Conservation (phyloP, 495 filamentous ascomycete genomes). For the Xylaria intraflava region DNA sequence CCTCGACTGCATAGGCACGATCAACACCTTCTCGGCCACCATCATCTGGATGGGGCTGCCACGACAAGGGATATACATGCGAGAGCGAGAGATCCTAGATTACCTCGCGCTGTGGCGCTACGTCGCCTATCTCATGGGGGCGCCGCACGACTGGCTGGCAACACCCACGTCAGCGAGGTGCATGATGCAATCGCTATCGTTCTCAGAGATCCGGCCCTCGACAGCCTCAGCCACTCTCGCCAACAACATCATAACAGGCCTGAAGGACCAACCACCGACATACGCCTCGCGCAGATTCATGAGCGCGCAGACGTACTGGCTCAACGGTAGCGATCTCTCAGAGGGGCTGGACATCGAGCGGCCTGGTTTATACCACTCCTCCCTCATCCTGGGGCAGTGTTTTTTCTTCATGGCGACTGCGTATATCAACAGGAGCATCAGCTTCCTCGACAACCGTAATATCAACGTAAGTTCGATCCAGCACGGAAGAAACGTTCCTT, state of each 20-base stretch:
- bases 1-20: slow-evolving; percentile 65
- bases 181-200: slow-evolving; percentile 58
- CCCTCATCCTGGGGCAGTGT: slow-evolving; percentile 61
- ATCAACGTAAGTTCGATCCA: slow-evolving; percentile 37
- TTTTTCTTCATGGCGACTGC: slow-evolving; percentile 52
- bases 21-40: slow-evolving; percentile 58
- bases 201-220: slow-evolving; percentile 58
- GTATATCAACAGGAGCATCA: slow-evolving; percentile 50
- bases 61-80: slow-evolving; percentile 62
- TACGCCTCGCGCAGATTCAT: slow-evolving; percentile 58
- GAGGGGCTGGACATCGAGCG: slow-evolving; percentile 54
- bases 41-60: slow-evolving; percentile 65
- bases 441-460: slow-evolving; percentile 51
- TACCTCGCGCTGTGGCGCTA: slow-evolving; percentile 74
- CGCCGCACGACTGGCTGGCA: slow-evolving; percentile 52
- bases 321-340: slow-evolving; percentile 59
- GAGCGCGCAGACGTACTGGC: slow-evolving; percentile 57
- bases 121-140: slow-evolving; percentile 64
- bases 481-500: too few species aligned
- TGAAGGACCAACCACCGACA: slow-evolving; percentile 56
- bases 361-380: slow-evolving; percentile 50
- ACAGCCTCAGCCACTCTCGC: slow-evolving; percentile 55
- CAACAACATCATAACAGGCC: slow-evolving; percentile 64
- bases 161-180: slow-evolving; percentile 47
- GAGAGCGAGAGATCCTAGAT: slow-evolving; percentile 55